Evolutionary conservation across 2,329 filamentous ascomycete genomes (phyloP).

Genomic region (Fusarium albidum): DNA sequence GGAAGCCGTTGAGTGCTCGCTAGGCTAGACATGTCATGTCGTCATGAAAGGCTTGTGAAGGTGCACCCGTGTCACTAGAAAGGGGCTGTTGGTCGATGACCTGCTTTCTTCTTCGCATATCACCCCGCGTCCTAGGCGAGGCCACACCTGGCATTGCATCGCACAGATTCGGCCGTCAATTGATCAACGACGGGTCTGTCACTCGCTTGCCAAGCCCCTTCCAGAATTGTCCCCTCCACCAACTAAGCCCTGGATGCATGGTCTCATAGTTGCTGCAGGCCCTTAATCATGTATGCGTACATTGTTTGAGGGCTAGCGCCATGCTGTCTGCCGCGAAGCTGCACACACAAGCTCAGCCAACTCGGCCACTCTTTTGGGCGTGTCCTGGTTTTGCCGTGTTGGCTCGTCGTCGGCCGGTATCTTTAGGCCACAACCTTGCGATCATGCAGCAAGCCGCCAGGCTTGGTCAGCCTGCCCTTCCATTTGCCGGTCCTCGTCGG

Average conservation of each 20-base stretch:
- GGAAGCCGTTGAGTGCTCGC: not conserved
- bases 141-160: constrained; percentile 16
- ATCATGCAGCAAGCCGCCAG: constrained; percentile 34
- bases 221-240: constrained; percentile 4
- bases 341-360: constrained; percentile 25
- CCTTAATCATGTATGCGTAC: constrained; percentile 22
- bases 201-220: constrained; percentile 9
- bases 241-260: not conserved
- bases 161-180: constrained; percentile 1
- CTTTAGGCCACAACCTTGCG: constrained; percentile 28
- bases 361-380: constrained; percentile 4
- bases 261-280: constrained; percentile 20
- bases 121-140: constrained; percentile 12
- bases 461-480: constrained; percentile 22
- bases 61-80: not conserved
- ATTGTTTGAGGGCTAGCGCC: constrained; percentile 13
- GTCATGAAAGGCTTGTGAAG: not conserved
- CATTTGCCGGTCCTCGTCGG: constrained; percentile 26
- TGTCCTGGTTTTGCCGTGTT: constrained; percentile 11
- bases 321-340: constrained; percentile 21
- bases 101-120: not conserved
- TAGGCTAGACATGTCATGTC: not conserved
- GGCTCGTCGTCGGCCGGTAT: constrained; percentile 1
- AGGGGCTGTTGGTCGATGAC: not conserved
- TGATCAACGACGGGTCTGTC: constrained; percentile 11